A percentile compares a stretch with the other conserved stretches of the same genome.
Conservation (phyloP, 192 early-diverging fungal species). For the Mortierella antarctica region DNA sequence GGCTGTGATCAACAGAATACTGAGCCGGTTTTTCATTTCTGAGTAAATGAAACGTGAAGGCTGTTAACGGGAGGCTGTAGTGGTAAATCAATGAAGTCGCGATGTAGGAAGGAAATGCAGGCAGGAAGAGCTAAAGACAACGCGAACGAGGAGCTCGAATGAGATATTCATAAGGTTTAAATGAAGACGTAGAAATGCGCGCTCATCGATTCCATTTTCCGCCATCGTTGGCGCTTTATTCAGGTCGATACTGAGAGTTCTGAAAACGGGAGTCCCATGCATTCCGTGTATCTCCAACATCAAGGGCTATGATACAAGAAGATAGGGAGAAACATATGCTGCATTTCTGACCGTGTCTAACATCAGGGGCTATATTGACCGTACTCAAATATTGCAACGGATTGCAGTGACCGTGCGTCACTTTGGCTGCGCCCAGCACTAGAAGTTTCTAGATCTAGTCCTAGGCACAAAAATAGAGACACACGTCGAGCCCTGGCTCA, state of each 20-base stretch:
- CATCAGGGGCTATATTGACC: too few species aligned
- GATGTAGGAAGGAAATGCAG: background rate
- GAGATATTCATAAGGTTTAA: background rate
- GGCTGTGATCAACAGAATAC: background rate
- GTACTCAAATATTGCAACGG: too few species aligned
- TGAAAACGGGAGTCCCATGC: too few species aligned
- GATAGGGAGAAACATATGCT: too few species aligned
- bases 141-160: background rate
- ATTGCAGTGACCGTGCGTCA: too few species aligned
- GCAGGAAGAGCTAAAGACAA: background rate
- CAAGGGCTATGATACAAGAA: too few species aligned
- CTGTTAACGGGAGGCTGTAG: background rate
- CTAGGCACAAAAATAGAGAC: too few species aligned
- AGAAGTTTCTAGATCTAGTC: too few species aligned
- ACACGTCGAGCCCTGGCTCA: too few species aligned
- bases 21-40: slow-evolving; percentile 1
- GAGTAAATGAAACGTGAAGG: background rate
- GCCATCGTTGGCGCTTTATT: background rate
- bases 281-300: too few species aligned
- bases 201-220: background rate
- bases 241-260: background rate
- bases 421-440: too few species aligned
- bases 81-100: background rate
- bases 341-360: too few species aligned
- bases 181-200: slow-evolving; percentile 2